These are phyloP conservation scores for Apiotrichum gamsii DNA, from an alignment of 1,284 basidiomycete species.

Conservation along the genomic window DNA sequence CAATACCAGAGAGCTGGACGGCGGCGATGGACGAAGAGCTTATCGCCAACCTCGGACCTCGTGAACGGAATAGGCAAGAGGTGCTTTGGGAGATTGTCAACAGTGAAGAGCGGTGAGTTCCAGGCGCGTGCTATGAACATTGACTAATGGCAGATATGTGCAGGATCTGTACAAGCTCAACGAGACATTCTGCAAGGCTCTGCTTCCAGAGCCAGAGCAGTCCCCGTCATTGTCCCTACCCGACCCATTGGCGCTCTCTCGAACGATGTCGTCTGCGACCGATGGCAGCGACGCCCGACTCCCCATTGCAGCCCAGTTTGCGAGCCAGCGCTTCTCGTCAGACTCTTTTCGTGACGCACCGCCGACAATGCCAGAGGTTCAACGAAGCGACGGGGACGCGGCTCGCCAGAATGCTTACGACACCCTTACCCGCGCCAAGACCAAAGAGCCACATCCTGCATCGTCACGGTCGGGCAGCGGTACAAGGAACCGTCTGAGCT, in stretches of 20 bases:
- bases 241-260: slow-evolving; percentile 20
- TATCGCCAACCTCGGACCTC: slow-evolving; percentile 81
- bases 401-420: slow-evolving; percentile 35
- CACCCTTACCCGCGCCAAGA: slow-evolving; percentile 22
- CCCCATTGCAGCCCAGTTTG: slow-evolving; percentile 83
- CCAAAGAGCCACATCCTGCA: slow-evolving; percentile 8
- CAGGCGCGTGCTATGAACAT: not conserved
- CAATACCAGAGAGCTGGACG: slow-evolving; percentile 80
- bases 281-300: slow-evolving; percentile 56
- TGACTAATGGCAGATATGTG: slow-evolving; percentile 68
- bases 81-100: slow-evolving; percentile 97
- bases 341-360: slow-evolving; percentile 9
- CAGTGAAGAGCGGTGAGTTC: slow-evolving; percentile 80
- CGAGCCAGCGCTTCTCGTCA: slow-evolving; percentile 8
- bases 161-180: slow-evolving; percentile 82
- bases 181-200: slow-evolving; percentile 82
- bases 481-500: not conserved
- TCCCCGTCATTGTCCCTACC: slow-evolving; percentile 53
- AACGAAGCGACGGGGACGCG: not conserved
- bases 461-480: not conserved
- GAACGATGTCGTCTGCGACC: slow-evolving; percentile 22
- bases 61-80: slow-evolving; percentile 92
- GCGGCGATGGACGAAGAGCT: slow-evolving; percentile 93
- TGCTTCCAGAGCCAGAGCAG: slow-evolving; percentile 65
- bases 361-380: slow-evolving; percentile 1